Base-by-base conservation (phyloP, 257 asterid genomes). In the Anisodus tanguticus region DNA sequence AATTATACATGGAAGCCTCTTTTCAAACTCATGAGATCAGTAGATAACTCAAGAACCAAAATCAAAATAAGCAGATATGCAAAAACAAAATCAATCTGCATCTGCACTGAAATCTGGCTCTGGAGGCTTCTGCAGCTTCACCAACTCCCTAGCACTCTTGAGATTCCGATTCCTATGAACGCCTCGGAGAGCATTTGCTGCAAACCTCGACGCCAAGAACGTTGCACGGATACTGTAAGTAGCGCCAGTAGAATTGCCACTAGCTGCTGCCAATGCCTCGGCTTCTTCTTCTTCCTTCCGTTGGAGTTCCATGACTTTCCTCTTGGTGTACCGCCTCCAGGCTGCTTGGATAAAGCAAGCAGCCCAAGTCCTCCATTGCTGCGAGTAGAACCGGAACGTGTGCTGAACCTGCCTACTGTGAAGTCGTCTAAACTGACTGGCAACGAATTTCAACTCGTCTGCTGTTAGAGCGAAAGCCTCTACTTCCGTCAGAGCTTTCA, bases 291-390 rank as follows among this genome's bases (percentile, higher is more conserved):
- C 92, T 80, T 94, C 98, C 89, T 93, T 97, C 71, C 95, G 87
- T 81, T 87, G 91, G 68, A 85, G 89, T 85, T 94, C 98, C 87
- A 92, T 35, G 22, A 91, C 57, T 82, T 97, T 97, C 88, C 98
- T 90, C 81, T 91, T 94, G 58, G 94, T 89, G 67, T 97, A 92
- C 31, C 99, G 89, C 6, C 99, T 89, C 99, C 99, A 97, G 0
- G 98, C 99, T 17, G 99, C 98, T 87, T 97, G 99, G 68, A 96
- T 93, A 49, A 94, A 96, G 90, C 97, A 92, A 17, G 99, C 98
- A 2, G 97, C 98, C 99, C 99, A 97, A 1, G 99, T 97, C 76
- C 98, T 88, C 99, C 99, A 97, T 80, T 97, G 99, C 83, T 94
- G 98, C 0, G 99, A 97, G 91, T 97, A 97, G 90, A 97, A 97